Evolutionary conservation across 306 rosid genomes (phyloP).

Genomic region (Ziziphus jujuba): DNA sequence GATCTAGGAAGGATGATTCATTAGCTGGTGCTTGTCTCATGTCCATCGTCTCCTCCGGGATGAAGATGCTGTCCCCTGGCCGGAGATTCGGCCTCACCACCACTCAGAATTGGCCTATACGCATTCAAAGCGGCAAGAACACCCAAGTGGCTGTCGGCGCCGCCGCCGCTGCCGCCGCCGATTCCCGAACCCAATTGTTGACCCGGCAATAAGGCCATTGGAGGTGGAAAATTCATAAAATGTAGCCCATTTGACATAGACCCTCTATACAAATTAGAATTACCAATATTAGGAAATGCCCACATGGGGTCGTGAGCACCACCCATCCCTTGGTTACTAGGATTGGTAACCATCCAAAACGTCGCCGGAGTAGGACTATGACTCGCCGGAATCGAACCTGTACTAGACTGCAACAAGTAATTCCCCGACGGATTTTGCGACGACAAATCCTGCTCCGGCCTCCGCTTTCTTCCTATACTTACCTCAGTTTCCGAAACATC

Average conservation of each 20-base stretch:
- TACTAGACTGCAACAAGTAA: slow-evolving; percentile 64
- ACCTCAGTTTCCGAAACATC: slow-evolving; percentile 41
- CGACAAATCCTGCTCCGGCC: slow-evolving; percentile 63
- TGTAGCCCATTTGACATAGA: slow-evolving; percentile 48
- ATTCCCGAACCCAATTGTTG: slow-evolving; percentile 53
- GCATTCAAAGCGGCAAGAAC: slow-evolving; percentile 73
- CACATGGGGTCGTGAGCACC: slow-evolving; percentile 38
- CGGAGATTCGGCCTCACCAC: slow-evolving; percentile 36
- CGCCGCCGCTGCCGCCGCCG: slow-evolving; percentile 13
- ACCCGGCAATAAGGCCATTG: slow-evolving; percentile 61
- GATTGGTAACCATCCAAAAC: slow-evolving; percentile 71
- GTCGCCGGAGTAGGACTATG: slow-evolving; percentile 61
- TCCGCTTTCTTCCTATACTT: slow-evolving; percentile 53
- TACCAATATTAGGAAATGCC: slow-evolving; percentile 44
- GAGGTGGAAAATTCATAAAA: slow-evolving; percentile 85
- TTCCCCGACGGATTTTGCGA: slow-evolving; percentile 42
- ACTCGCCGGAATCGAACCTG: slow-evolving; percentile 69
- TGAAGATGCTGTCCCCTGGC: slow-evolving; percentile 35
- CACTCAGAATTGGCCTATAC: slow-evolving; percentile 45
- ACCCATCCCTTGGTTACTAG: slow-evolving; percentile 33
- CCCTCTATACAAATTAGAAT: slow-evolving; percentile 46
- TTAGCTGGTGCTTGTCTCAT: slow-evolving; percentile 37
- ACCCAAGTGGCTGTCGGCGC: slow-evolving; percentile 61
- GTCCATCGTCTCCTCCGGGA: slow-evolving; percentile 56
- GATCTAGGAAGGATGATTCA: slow-evolving; percentile 45